A percentile compares a stretch with the other conserved stretches of the same genome.
phyloP scores from a whole-genome alignment of 768 basidiomycete genomes.

The Galerina sulciceps region DNA sequence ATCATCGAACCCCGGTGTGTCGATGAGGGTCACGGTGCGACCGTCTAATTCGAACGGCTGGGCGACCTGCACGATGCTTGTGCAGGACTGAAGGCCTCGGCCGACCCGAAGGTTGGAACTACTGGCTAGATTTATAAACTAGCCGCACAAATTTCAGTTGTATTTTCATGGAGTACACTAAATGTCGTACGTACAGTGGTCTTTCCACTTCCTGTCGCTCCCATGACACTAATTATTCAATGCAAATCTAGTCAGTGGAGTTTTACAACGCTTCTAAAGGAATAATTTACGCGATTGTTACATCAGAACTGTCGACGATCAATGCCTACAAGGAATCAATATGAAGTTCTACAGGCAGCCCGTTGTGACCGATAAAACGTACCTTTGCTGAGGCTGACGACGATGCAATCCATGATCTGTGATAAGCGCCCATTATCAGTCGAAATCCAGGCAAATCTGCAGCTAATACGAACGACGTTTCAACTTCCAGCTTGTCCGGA shows the following conservation, averaged over 20 bases:
- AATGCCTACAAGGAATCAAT: background rate
- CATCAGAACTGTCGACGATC: background rate
- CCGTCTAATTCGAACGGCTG: slow-evolving; percentile 46
- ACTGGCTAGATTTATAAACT: slow-evolving; percentile 60
- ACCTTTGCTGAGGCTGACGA: background rate
- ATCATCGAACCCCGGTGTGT: slow-evolving; percentile 66
- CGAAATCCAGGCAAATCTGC: background rate
- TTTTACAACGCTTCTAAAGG: background rate
- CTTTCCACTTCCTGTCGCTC: slow-evolving; percentile 40
- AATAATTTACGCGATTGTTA: background rate
- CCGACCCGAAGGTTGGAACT: slow-evolving; percentile 50
- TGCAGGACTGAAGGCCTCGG: slow-evolving; percentile 51
- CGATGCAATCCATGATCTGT: background rate
- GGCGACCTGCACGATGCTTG: slow-evolving; percentile 44
- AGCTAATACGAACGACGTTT: background rate
- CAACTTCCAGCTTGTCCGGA: background rate
- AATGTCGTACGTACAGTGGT: slow-evolving; percentile 28
- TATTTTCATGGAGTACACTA: no score
- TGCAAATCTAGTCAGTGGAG: background rate
- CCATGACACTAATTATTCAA: slow-evolving; percentile 32
- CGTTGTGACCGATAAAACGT: slow-evolving; percentile 2
- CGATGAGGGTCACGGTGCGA: slow-evolving; percentile 46
- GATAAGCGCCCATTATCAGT: background rate
- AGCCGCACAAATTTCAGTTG: background rate
- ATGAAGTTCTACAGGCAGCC: background rate